These are phyloP conservation scores for Halophytophthora batemanensis DNA, from an alignment of 352 stramenopile species.

Conservation along the genomic window DNA sequence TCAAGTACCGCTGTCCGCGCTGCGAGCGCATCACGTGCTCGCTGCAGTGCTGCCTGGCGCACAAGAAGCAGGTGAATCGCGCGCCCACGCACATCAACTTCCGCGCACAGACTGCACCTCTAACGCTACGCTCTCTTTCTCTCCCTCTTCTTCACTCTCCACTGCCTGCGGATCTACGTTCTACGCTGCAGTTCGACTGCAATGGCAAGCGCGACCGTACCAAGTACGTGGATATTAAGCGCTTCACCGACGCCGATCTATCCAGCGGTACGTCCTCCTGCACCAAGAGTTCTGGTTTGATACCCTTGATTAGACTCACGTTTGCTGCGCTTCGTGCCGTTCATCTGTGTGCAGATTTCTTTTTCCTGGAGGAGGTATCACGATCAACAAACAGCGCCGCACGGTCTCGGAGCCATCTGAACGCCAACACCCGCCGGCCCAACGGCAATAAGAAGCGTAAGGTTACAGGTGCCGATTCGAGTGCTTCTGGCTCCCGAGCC, in stretches of 20 bases:
- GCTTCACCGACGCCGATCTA: constrained; percentile 75
- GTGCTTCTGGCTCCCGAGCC: background rate
- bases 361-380: constrained; percentile 70
- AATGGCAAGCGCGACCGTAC: constrained; percentile 81
- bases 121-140: background rate
- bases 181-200: constrained; percentile 51
- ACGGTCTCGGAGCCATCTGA: constrained; percentile 38
- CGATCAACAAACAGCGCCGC: constrained; percentile 52
- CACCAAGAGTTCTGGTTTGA: background rate
- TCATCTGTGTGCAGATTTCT: constrained; percentile 44
- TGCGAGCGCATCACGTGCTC: constrained; percentile 85
- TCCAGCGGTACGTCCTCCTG: constrained; percentile 46
- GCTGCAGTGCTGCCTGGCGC: constrained; percentile 66
- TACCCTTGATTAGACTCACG: constrained; percentile 1
- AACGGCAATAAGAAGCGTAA: constrained; percentile 37
- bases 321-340: background rate
- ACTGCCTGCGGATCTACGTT: background rate
- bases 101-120: background rate
- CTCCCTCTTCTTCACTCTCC: background rate
- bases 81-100: background rate
- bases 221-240: constrained; percentile 70
- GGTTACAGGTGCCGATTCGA: constrained; percentile 6
- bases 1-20: constrained; percentile 86
- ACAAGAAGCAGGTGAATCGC: constrained; percentile 71
- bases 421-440: constrained; percentile 28